Percentiles rank a stretch among this genome's conserved stretches.
These are phyloP conservation scores for Nothopassalora personata DNA, from an alignment of 2,329 filamentous ascomycete genomes.

Conservation along the genomic window DNA sequence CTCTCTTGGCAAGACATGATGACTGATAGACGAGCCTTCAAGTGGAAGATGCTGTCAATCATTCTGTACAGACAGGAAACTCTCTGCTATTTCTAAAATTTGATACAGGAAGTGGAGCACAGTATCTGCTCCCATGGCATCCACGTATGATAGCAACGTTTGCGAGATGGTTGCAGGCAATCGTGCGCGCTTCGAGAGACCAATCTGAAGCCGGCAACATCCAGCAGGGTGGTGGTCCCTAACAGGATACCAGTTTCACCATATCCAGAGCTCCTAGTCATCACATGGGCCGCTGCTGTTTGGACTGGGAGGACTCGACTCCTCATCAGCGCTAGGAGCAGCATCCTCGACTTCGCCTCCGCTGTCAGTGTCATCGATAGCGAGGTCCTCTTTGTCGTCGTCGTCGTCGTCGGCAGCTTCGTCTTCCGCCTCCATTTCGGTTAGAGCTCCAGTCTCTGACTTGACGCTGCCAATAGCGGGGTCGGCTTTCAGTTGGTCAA, in stretches of 20 bases:
- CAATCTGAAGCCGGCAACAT: background rate
- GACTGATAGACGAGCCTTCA: background rate
- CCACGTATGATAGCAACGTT: background rate
- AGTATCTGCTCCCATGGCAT: no score
- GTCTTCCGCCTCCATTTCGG: conserved; percentile 8
- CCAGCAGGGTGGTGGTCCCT: background rate
- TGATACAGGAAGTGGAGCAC: background rate
- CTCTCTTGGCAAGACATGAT: background rate
- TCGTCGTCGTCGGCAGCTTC: conserved; percentile 3
- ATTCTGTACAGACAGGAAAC: background rate
- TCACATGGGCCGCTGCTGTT: background rate
- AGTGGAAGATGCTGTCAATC: background rate
- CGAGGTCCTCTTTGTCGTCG: conserved; percentile 6
- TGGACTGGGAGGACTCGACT: background rate
- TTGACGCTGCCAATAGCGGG: background rate
- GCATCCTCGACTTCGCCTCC: background rate
- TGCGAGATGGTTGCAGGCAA: background rate
- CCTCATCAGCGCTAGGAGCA: background rate
- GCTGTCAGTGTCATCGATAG: background rate
- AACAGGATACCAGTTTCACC: background rate
- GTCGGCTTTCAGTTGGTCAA: conserved; percentile 14
- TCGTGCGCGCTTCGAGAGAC: background rate
- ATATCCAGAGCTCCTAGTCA: background rate
- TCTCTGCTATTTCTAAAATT: background rate
- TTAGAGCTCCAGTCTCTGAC: conserved; percentile 1